Percentiles rank a stretch among this genome's conserved stretches.
Evolutionary conservation across 345 rosid genomes (phyloP).

Genomic region (Aquilaria malaccensis): DNA sequence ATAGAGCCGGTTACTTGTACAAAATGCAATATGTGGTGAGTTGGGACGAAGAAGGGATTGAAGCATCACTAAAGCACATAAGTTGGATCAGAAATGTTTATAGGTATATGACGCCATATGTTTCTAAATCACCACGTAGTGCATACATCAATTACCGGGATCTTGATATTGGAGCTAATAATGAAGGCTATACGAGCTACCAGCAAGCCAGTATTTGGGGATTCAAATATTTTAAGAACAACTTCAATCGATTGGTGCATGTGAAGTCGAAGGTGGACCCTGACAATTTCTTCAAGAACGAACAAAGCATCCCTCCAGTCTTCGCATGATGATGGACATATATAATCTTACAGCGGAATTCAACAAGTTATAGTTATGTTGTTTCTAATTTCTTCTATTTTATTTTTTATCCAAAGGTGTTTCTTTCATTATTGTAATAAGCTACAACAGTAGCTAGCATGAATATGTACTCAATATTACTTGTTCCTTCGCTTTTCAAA

Average conservation of each 20-base stretch:
- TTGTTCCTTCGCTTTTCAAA: too few species aligned
- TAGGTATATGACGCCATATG: conserved; percentile 12
- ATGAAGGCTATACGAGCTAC: conserved; percentile 11
- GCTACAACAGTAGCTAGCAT: too few species aligned
- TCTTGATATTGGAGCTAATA: conserved; percentile 13
- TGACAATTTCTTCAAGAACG: conserved; percentile 12
- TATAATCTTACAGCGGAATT: too few species aligned
- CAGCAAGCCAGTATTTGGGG: conserved; percentile 5
- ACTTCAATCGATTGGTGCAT: conserved; percentile 8
- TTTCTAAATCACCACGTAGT: conserved; percentile 11
- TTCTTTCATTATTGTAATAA: too few species aligned
- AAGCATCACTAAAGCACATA: not conserved
- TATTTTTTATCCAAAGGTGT: too few species aligned
- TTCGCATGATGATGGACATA: too few species aligned
- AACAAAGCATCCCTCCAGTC: conserved; percentile 12
- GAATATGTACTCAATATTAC: too few species aligned
- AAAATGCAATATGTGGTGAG: conserved; percentile 40
- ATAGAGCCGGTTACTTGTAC: conserved; percentile 47
- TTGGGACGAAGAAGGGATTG: conserved; percentile 19
- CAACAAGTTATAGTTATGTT: too few species aligned
- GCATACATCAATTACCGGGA: conserved; percentile 17
- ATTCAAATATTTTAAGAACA: conserved; percentile 9
- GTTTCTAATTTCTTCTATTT: too few species aligned
- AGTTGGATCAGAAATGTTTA: conserved; percentile 3
- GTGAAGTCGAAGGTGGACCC: conserved; percentile 10